These are phyloP conservation scores for Colletotrichum sp. DNA, from an alignment of 2,329 filamentous ascomycete genomes.

Conservation along the genomic window DNA sequence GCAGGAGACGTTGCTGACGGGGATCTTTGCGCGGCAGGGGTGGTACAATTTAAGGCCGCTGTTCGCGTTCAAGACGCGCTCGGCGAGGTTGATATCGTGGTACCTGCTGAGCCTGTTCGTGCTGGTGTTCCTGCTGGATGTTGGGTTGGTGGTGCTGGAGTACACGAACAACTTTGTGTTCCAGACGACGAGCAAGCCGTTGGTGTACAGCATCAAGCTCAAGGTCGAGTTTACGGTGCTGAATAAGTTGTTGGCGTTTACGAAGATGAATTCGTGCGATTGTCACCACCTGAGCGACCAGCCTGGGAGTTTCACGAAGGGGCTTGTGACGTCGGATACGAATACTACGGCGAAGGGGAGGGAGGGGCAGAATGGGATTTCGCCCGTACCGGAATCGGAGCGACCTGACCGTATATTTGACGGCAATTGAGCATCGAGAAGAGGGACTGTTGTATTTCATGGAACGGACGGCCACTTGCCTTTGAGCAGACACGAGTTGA, in stretches of 20 bases:
- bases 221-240: conserved; percentile 56
- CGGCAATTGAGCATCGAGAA: neutral
- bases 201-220: conserved; percentile 23
- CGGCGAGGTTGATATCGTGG: conserved; percentile 37
- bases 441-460: neutral
- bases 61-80: conserved; percentile 41
- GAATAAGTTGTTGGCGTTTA: conserved; percentile 28
- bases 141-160: conserved; percentile 40
- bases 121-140: conserved; percentile 44
- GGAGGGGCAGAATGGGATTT: neutral
- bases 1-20: conserved; percentile 59
- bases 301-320: neutral
- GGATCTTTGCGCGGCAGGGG: conserved; percentile 58
- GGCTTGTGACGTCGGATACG: neutral
- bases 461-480: neutral
- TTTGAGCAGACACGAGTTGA: neutral
- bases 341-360: neutral
- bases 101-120: conserved; percentile 42
- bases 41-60: conserved; percentile 26
- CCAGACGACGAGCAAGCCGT: conserved; percentile 20
- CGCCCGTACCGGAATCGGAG: neutral
- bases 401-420: conserved; percentile 11
- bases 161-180: conserved; percentile 38
- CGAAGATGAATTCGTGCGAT: conserved; percentile 13
- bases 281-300: conserved; percentile 1